phyloP scores from a whole-genome alignment of 2,329 filamentous ascomycete species.

The Arthrobotrys iridis region DNA sequence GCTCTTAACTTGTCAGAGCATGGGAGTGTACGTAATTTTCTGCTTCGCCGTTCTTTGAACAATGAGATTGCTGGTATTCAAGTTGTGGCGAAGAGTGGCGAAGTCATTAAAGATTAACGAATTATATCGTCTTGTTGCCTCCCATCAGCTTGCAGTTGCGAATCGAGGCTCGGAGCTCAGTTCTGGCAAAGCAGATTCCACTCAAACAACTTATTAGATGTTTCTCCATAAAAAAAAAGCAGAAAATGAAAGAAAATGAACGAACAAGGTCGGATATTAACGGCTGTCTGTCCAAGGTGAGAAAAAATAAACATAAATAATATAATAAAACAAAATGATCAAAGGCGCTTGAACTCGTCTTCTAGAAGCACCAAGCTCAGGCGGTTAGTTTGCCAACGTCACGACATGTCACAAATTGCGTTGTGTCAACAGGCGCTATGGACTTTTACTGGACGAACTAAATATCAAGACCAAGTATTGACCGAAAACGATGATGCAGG shows the following conservation, averaged over 20 bases:
- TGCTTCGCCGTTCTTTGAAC: not conserved
- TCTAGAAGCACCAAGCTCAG: constrained; percentile 23
- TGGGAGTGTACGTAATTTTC: not conserved
- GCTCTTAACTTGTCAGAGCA: not conserved
- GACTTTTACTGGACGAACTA: constrained; percentile 6
- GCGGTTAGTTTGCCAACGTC: constrained; percentile 17
- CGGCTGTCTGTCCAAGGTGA: not conserved
- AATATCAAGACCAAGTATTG: not conserved
- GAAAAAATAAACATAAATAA: not conserved
- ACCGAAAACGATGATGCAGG: not conserved
- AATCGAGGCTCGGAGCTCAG: constrained; percentile 2
- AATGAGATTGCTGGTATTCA: not conserved
- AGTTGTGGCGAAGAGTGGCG: constrained; percentile 22
- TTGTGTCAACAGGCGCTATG: constrained; percentile 39
- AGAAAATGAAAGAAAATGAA: no score
- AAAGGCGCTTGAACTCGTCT: constrained; percentile 1
- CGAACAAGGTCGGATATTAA: not conserved
- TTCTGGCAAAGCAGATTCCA: not conserved
- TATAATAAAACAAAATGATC: not conserved
- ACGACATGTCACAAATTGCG: constrained; percentile 33
- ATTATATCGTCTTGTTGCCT: not conserved
- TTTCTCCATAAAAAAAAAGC: not conserved
- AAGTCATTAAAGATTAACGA: not conserved
- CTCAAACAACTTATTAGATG: not conserved
- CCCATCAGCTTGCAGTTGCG: not conserved